A percentile compares a stretch with the other conserved stretches of the same genome.
Conservation (phyloP, 768 basidiomycete species). For the Cyathus striatus region DNA sequence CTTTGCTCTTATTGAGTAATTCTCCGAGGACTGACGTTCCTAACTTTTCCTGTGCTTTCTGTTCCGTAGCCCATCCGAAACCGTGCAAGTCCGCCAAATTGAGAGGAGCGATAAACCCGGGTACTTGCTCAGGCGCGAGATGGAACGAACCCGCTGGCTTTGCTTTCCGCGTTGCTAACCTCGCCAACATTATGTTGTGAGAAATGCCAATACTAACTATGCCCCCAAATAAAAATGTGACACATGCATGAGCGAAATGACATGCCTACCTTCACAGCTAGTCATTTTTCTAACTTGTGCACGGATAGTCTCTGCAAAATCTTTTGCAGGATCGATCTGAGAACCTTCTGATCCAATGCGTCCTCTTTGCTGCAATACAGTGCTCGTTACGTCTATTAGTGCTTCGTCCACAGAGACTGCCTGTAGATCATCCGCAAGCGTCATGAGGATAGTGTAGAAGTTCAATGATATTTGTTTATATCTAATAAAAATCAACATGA, state of each 20-base stretch:
- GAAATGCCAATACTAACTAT: constrained; percentile 90
- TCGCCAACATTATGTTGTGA: constrained; percentile 88
- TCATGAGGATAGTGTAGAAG: constrained; percentile 92
- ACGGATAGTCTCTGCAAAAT: constrained; percentile 79
- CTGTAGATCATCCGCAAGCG: constrained; percentile 85
- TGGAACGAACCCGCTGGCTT: constrained; percentile 90
- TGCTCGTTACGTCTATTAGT: constrained; percentile 78
- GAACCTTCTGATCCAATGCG: constrained; percentile 18
- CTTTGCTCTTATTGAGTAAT: constrained; percentile 58
- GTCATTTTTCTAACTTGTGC: constrained; percentile 73
- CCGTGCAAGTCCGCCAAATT: constrained; percentile 83
- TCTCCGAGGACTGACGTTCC: constrained; percentile 69
- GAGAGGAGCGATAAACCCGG: constrained; percentile 56
- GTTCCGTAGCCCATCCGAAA: constrained; percentile 70
- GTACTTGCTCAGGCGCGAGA: constrained; percentile 49
- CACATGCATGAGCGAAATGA: background rate
- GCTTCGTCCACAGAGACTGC: constrained; percentile 98
- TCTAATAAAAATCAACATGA: constrained; percentile 31
- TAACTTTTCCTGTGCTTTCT: constrained; percentile 80
- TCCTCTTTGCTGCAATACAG: constrained; percentile 37
- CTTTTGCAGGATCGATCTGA: constrained; percentile 59
- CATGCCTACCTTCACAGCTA: constrained; percentile 68
- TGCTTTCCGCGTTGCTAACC: constrained; percentile 84
- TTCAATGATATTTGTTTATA: constrained; percentile 81
- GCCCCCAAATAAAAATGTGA: background rate